Evolutionary conservation across 495 filamentous ascomycete species (phyloP).

Genomic region (Neurospora hispaniola): DNA sequence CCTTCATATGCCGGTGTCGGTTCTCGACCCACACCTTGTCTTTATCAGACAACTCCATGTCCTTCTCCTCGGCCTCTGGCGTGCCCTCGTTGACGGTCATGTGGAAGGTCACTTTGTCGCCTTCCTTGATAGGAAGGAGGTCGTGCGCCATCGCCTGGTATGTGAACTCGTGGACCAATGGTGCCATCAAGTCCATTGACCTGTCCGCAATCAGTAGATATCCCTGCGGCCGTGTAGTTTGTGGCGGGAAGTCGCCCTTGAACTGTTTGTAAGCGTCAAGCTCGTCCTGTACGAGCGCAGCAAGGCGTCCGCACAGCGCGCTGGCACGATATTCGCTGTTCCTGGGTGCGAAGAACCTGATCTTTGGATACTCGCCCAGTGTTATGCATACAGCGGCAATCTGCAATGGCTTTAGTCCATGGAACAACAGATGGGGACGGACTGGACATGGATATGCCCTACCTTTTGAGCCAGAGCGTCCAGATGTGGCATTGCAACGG

Average conservation of each 20-base stretch:
- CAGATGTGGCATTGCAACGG: conserved; percentile 70
- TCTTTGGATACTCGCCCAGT: conserved; percentile 78
- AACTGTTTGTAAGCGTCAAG: conserved; percentile 76
- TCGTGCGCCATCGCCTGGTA: conserved; percentile 98
- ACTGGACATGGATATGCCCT: conserved; percentile 8
- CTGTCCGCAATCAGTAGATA: conserved; percentile 81
- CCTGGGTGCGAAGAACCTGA: conserved; percentile 76
- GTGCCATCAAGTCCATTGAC: conserved; percentile 81
- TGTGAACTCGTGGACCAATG: conserved; percentile 89
- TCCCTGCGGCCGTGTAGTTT: conserved; percentile 66
- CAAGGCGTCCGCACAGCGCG: conserved; percentile 77
- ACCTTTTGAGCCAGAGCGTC: conserved; percentile 81
- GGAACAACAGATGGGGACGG: neutral
- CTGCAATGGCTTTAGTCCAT: conserved; percentile 36
- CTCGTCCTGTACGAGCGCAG: conserved; percentile 84
- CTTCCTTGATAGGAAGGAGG: conserved; percentile 74
- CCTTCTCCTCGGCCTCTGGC: conserved; percentile 61
- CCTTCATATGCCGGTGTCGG: conserved; percentile 93
- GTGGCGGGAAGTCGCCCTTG: conserved; percentile 75
- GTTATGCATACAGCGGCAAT: conserved; percentile 74
- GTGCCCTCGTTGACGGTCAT: conserved; percentile 63
- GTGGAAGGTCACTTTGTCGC: conserved; percentile 77
- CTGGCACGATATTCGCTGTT: conserved; percentile 72
- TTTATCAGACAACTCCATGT: conserved; percentile 79
- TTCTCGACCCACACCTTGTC: conserved; percentile 92